Evolutionary conservation across 345 rosid species (phyloP).

Genomic region (Populus pruinosa): DNA sequence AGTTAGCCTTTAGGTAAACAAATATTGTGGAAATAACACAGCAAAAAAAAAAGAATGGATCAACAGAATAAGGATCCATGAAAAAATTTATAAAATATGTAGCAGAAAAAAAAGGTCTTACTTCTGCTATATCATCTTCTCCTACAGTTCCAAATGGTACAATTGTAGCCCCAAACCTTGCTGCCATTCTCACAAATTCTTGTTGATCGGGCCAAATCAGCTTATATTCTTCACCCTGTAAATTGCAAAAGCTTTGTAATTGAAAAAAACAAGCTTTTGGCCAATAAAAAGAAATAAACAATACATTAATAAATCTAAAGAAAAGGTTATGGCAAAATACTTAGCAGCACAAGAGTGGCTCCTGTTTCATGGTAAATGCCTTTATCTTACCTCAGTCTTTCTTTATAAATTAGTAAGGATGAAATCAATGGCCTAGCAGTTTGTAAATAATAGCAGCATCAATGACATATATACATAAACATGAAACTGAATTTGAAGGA

Average conservation of each 20-base stretch:
- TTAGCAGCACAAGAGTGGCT: neutral
- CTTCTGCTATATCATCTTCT: constrained; percentile 68
- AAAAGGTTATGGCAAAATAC: neutral
- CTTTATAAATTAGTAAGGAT: neutral
- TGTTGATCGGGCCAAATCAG: constrained; percentile 67
- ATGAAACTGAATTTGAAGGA: neutral
- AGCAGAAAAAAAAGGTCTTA: constrained; percentile 23
- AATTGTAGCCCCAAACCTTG: constrained; percentile 69
- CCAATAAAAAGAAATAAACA: neutral
- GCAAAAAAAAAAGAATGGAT: neutral
- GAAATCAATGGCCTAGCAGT: neutral
- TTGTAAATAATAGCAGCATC: neutral
- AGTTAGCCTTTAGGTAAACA: neutral
- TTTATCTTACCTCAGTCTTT: neutral
- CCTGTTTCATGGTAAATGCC: neutral
- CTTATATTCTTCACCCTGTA: constrained; percentile 70
- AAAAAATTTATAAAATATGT: neutral
- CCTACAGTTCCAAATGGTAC: constrained; percentile 77
- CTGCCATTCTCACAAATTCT: constrained; percentile 87
- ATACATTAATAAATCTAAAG: neutral
- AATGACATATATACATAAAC: neutral
- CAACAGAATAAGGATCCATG: neutral
- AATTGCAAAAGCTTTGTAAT: constrained; percentile 1
- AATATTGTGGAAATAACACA: neutral
- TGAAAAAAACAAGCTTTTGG: neutral